Percentiles rank a stretch among this genome's conserved stretches.
Conservation (phyloP, 257 asterid species). For the Nicotiana otophora region DNA sequence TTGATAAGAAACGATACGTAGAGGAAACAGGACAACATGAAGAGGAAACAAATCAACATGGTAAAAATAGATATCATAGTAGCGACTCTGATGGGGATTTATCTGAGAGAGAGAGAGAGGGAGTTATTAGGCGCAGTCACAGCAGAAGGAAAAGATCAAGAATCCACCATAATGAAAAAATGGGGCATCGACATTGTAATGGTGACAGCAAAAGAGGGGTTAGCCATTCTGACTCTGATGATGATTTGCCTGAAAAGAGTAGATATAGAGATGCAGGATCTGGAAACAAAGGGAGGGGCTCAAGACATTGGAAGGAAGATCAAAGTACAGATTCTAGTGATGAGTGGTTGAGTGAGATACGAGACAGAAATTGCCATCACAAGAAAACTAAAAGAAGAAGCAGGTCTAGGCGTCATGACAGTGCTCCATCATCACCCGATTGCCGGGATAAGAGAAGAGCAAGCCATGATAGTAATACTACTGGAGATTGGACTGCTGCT, state of each 20-base stretch:
- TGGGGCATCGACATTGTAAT: constrained; percentile 18
- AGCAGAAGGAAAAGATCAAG: constrained; percentile 27
- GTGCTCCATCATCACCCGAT: constrained; percentile 32
- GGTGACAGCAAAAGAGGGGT: constrained; percentile 14
- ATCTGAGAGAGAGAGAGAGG: constrained; percentile 22
- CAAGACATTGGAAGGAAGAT: constrained; percentile 17
- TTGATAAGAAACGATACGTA: constrained; percentile 21
- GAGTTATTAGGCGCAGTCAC: constrained; percentile 11
- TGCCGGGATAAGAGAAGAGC: constrained; percentile 23
- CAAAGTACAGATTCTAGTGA: constrained; percentile 20
- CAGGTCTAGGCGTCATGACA: constrained; percentile 10
- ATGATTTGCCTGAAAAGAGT: constrained; percentile 21
- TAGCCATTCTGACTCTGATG: constrained; percentile 11
- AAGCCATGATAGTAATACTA: constrained; percentile 18
- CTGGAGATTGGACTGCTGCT: constrained; percentile 26
- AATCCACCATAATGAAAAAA: constrained; percentile 8
- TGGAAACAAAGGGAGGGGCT: constrained; percentile 24
- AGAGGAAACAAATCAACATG: constrained; percentile 20
- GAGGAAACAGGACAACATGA: constrained; percentile 20
- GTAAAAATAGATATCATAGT: constrained; percentile 23
- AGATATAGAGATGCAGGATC: constrained; percentile 16
- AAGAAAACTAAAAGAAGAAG: constrained; percentile 1
- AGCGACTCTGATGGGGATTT: constrained; percentile 35
- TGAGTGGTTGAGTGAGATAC: constrained; percentile 17
- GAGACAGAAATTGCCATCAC: background rate